A percentile compares a stretch with the other conserved stretches of the same genome.
phyloP scores from a whole-genome alignment of 345 rosid genomes.

The Populus nigra region DNA sequence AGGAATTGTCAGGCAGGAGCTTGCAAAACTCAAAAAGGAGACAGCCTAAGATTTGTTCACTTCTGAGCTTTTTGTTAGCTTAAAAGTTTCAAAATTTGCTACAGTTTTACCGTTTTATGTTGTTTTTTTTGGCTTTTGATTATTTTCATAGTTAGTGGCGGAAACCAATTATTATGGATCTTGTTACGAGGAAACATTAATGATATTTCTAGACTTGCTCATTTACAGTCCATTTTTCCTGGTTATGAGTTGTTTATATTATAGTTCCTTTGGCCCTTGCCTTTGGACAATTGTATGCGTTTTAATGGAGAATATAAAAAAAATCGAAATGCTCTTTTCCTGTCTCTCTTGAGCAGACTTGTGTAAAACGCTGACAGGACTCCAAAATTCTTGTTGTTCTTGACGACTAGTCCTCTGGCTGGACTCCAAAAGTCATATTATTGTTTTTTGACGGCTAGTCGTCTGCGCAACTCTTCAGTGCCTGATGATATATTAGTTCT shows the following conservation, averaged over 20 bases:
- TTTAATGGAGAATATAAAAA: no score
- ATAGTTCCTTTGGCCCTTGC: no score
- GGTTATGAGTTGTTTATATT: background rate
- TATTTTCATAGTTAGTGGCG: background rate
- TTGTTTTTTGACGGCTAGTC: no score
- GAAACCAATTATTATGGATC: background rate
- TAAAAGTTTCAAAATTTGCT: background rate
- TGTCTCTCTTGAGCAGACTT: no score
- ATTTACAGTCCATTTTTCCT: background rate
- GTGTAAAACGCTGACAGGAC: no score
- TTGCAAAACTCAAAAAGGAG: conserved; percentile 19
- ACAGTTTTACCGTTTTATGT: background rate
- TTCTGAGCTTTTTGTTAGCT: background rate
- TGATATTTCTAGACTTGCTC: background rate
- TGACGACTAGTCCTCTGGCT: no score
- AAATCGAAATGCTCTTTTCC: no score
- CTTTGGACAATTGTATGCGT: no score
- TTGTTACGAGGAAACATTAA: background rate
- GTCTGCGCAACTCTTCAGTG: no score
- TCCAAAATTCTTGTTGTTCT: no score
- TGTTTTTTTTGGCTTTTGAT: background rate
- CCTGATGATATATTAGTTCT: no score
- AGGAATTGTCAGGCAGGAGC: conserved; percentile 23
- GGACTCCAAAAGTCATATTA: no score
- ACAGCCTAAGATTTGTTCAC: conserved; percentile 4